Evolutionary conservation across 306 rosid genomes (phyloP).

Genomic region (Ochetophila trinervis): DNA sequence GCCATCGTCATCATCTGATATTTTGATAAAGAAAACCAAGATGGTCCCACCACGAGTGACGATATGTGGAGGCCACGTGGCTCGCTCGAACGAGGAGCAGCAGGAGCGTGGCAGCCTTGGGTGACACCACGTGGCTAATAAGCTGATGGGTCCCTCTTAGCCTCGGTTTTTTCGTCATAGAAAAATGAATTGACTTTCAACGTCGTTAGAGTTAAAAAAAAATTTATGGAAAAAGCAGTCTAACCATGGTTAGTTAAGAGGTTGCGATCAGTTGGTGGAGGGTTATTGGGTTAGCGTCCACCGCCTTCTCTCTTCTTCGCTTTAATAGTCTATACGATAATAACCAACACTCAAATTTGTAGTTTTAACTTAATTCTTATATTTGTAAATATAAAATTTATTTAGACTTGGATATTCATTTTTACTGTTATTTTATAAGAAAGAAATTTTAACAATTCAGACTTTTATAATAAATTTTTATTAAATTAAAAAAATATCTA

Average conservation of each 20-base stretch:
- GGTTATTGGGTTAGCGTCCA: slow-evolving; percentile 10
- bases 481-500: too few relatives aligned
- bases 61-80: slow-evolving; percentile 39
- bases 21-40: background rate
- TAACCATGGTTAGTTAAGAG: slow-evolving; percentile 27
- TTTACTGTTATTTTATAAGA: too few relatives aligned
- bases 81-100: slow-evolving; percentile 7
- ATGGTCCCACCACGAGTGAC: background rate
- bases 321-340: too few relatives aligned
- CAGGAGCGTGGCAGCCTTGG: slow-evolving; percentile 24
- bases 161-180: background rate
- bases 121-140: slow-evolving; percentile 38
- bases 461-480: too few relatives aligned
- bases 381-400: too few relatives aligned
- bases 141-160: slow-evolving; percentile 3
- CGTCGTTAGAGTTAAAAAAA: slow-evolving; percentile 21
- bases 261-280: background rate
- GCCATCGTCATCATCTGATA: background rate
- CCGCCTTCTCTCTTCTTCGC: background rate
- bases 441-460: too few relatives aligned
- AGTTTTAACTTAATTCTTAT: too few relatives aligned
- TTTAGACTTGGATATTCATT: too few relatives aligned
- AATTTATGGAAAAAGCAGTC: background rate
- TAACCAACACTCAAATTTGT: too few relatives aligned
- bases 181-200: background rate